Percentiles rank a stretch among this genome's conserved stretches.
phyloP scores from a whole-genome alignment of 140 eudicot genomes.

The Ambrosia hybrid region DNA sequence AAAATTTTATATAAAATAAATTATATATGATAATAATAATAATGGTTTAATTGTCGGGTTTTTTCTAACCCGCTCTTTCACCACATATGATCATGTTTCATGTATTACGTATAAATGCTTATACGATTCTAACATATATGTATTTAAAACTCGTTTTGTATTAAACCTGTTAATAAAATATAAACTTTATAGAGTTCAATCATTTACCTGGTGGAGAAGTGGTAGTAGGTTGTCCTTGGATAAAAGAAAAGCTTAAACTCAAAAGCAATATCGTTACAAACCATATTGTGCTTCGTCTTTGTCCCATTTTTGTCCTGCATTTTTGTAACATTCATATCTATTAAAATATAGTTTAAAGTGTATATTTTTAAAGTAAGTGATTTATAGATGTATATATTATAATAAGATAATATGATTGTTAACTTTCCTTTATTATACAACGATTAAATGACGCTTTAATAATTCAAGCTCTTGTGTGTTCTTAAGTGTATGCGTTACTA shows the following conservation, averaged over 20 bases:
- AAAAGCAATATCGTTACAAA: slow-evolving; percentile 26
- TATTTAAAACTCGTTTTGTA: too few relatives aligned
- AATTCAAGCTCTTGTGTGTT: background rate
- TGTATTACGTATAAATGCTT: too few relatives aligned
- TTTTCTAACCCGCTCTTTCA: background rate
- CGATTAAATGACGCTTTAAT: background rate
- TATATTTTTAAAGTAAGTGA: too few relatives aligned
- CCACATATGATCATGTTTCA: background rate
- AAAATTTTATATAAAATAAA: background rate
- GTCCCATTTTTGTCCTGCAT: slow-evolving; percentile 36
- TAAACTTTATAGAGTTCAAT: background rate
- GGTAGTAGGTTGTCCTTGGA: slow-evolving; percentile 33
- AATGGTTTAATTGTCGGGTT: background rate
- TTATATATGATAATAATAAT: too few relatives aligned
- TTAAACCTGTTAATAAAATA: too few relatives aligned
- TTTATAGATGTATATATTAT: too few relatives aligned
- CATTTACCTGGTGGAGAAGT: slow-evolving; percentile 29
- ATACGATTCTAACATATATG: too few relatives aligned
- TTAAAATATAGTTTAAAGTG: background rate
- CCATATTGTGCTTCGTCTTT: slow-evolving; percentile 32
- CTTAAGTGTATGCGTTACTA: too few relatives aligned
- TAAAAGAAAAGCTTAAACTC: slow-evolving; percentile 18
- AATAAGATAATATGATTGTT: background rate
- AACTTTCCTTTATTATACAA: background rate
- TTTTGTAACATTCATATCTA: slow-evolving; percentile 10